Base-by-base conservation (phyloP, 345 rosid genomes). In the Sisymbrium altissimum region DNA sequence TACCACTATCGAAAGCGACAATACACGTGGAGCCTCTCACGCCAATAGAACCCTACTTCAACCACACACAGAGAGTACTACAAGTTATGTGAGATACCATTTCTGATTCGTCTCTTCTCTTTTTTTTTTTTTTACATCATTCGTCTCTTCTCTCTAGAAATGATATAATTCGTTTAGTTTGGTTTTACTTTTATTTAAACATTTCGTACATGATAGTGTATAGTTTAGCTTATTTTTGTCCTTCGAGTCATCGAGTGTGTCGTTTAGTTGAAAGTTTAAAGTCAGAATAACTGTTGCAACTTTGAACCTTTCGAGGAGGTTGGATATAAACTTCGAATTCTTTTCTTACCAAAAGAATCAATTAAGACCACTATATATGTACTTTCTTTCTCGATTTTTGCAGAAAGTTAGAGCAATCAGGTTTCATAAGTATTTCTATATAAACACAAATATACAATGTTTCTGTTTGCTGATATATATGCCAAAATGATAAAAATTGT, bases 21-120 rank as follows among this genome's bases (percentile, higher is more conserved):
- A 15, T 67, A 57, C 70, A 76, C 70, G 79, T 68, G 79, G 64
- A 62, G 35, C 32, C 33, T 68, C 64, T 23, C 35, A 30, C 39
- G 29, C 58, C 65, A 53, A 53, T 68, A 12, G 40, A 68, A 43
- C 58, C 74, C 69, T 68, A 68, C 70, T 66, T 66, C 72, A 56
- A 73, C 64, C 43, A 45, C 52, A 65, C 52, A 65, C 49, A 65
- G 54, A 64, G 12, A 21, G 40, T 32, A 38, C 54, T 29, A 32
- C 44, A 27, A 10, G 36, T 67, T 2, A 36, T 60, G 65, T 59
- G 18, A 43, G 67, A 41, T 64, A 23, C 61, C 52, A 12, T 43
- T n/a, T 72, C 50, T 62, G 56, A 64, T 33, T 73, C 48, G 65
- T 55, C 57, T 65, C 19, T 21, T 23, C 1, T n/a, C n/a, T n/a